phyloP scores from a whole-genome alignment of 345 rosid species.

The Chamaenerion angustifolium region DNA sequence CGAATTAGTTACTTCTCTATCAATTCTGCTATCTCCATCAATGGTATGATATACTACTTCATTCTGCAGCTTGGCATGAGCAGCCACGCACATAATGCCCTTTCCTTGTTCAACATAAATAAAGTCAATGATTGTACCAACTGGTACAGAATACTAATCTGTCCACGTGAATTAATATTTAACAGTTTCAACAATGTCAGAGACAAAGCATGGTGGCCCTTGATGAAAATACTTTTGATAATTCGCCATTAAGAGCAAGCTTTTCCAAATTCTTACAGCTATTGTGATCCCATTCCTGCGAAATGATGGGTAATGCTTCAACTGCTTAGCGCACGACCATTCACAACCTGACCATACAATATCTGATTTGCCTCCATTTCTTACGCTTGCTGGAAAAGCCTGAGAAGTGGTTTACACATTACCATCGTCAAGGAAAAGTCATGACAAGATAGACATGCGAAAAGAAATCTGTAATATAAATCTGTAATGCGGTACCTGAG shows the following conservation, averaged over 20 bases:
- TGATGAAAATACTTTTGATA: no score
- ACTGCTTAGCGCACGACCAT: slow-evolving; percentile 89
- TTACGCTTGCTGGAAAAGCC: slow-evolving; percentile 38
- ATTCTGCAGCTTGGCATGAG: no score
- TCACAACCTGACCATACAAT: slow-evolving; percentile 78
- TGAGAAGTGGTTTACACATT: slow-evolving; percentile 14
- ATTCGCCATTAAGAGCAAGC: not conserved
- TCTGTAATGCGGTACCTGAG: slow-evolving; percentile 25
- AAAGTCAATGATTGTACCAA: no score
- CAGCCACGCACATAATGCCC: no score
- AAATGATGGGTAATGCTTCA: slow-evolving; percentile 87
- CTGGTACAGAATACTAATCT: no score
- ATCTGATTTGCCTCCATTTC: slow-evolving; percentile 45
- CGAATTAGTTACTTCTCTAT: not conserved
- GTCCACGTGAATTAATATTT: no score
- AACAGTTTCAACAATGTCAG: no score
- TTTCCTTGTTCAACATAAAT: no score
- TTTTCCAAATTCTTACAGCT: slow-evolving; percentile 33
- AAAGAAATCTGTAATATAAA: slow-evolving; percentile 16
- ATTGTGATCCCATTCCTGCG: slow-evolving; percentile 69
- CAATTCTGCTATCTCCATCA: not conserved
- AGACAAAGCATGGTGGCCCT: no score
- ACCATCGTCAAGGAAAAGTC: slow-evolving; percentile 5
- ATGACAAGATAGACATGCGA: slow-evolving; percentile 6
- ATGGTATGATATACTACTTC: no score